These are phyloP conservation scores for Thelonectria olida DNA, from an alignment of 2,329 filamentous ascomycete genomes.

Conservation along the genomic window DNA sequence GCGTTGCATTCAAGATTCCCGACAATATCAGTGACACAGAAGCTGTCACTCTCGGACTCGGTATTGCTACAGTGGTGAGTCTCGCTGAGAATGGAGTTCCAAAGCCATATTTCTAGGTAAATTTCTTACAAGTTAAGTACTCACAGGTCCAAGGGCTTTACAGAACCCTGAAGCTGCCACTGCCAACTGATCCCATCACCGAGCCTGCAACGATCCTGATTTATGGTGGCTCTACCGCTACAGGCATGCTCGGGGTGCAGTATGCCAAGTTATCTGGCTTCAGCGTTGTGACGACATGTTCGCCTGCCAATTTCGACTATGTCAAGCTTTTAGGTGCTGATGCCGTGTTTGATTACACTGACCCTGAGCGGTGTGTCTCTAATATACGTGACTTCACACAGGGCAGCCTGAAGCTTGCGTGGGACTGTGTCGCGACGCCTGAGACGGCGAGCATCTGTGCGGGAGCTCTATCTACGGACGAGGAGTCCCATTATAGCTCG, in stretches of 20 bases:
- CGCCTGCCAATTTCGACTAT: background rate
- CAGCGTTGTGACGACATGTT: background rate
- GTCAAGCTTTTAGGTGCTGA: background rate
- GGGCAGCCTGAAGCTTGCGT: background rate
- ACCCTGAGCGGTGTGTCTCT: background rate
- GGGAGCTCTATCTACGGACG: background rate
- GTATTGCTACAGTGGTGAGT: background rate
- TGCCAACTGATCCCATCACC: background rate
- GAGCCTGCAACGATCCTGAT: background rate
- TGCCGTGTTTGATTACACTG: background rate
- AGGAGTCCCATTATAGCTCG: background rate
- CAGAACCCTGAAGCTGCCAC: background rate
- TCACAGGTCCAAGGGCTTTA: background rate
- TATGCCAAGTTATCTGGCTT: background rate
- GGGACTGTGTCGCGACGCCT: no score
- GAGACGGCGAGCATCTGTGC: background rate
- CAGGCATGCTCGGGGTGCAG: background rate
- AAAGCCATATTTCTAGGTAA: no score
- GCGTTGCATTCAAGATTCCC: background rate
- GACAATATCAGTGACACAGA: background rate
- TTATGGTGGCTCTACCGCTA: background rate
- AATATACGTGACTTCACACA: background rate
- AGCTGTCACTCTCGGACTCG: background rate
- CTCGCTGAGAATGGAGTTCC: no score
- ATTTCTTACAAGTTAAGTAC: no score